phyloP scores from a whole-genome alignment of 345 rosid genomes.

The Linum tenue region DNA sequence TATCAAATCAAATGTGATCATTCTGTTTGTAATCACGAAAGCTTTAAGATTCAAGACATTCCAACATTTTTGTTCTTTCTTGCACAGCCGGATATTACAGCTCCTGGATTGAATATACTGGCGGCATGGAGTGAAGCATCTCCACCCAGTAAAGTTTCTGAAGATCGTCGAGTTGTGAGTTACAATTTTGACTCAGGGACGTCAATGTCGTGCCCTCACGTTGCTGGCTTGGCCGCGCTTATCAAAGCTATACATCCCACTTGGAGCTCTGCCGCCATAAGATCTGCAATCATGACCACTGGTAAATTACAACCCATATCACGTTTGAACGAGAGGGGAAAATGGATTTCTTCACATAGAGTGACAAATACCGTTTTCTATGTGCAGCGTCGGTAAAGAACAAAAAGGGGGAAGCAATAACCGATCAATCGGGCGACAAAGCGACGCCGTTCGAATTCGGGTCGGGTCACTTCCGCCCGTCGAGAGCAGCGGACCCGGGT shows the following conservation, averaged over 20 bases:
- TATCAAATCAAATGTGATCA: not conserved
- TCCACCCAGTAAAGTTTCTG: conserved; percentile 33
- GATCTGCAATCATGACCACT: conserved; percentile 70
- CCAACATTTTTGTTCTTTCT: not conserved
- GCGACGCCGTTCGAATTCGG: conserved; percentile 58
- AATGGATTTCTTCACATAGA: not conserved
- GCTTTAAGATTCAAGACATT: no score
- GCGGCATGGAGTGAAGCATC: conserved; percentile 77
- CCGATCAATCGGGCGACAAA: conserved; percentile 28
- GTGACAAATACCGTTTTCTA: not conserved
- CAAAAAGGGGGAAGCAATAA: conserved; percentile 36
- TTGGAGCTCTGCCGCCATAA: conserved; percentile 83
- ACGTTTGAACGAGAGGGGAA: no score
- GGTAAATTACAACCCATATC: conserved; percentile 16
- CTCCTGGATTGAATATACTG: conserved; percentile 63
- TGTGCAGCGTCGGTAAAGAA: conserved; percentile 44
- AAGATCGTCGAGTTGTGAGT: conserved; percentile 35
- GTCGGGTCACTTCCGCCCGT: conserved; percentile 58
- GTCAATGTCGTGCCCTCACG: conserved; percentile 94
- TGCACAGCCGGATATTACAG: conserved; percentile 70
- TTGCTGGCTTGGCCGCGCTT: conserved; percentile 62
- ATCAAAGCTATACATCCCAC: conserved; percentile 61
- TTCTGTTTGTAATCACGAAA: no score
- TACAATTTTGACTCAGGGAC: conserved; percentile 59
- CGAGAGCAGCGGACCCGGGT: conserved; percentile 66